Evolutionary conservation across 306 rosid species (phyloP).

Genomic region (Glycine tomentella): DNA sequence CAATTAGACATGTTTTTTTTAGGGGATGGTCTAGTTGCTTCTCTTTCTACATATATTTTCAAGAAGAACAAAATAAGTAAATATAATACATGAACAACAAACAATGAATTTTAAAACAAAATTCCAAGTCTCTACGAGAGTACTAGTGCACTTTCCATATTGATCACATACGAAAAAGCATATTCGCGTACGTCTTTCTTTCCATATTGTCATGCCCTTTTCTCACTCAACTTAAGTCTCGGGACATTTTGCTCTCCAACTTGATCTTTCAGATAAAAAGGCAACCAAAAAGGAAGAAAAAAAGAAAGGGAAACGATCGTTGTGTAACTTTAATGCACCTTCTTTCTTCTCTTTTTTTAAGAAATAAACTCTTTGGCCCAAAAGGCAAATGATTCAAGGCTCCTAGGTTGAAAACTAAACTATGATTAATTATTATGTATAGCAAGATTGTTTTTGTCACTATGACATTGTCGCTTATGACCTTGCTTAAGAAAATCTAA

Average conservation of each 20-base stretch:
- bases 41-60: not conserved
- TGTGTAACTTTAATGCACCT: not conserved
- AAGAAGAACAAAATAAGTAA: not conserved
- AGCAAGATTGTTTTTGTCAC: no score
- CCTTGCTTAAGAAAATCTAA: no score
- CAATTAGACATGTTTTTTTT: not conserved
- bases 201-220: not conserved
- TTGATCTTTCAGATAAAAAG: not conserved
- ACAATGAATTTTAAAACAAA: slow-evolving; percentile 10
- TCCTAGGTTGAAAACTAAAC: not conserved
- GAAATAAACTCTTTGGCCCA: not conserved
- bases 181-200: not conserved
- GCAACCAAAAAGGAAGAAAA: not conserved
- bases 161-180: not conserved
- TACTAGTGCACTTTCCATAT: slow-evolving; percentile 11
- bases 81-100: not conserved
- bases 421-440: not conserved
- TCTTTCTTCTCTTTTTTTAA: not conserved
- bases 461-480: no score
- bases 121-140: not conserved
- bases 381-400: not conserved
- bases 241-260: not conserved
- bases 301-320: not conserved
- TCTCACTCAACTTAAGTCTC: not conserved
- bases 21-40: not conserved